phyloP scores from a whole-genome alignment of 1,284 basidiomycete genomes.

The Austroboletus niveus region DNA sequence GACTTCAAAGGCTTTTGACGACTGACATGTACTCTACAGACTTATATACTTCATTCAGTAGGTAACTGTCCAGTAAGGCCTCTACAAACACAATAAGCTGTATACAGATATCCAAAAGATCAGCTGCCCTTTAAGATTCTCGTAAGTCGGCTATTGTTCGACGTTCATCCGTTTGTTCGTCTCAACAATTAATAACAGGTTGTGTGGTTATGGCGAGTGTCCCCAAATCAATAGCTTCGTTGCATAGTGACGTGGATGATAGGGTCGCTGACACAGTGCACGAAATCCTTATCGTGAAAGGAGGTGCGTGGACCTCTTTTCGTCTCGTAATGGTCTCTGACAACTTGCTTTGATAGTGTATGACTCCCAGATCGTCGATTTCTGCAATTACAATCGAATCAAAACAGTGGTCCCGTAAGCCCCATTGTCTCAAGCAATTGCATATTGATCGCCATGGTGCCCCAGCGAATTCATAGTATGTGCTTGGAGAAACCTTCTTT shows the following conservation, averaged over 20 bases:
- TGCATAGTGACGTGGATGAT: neutral
- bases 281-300: constrained; percentile 2
- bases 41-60: constrained; percentile 3
- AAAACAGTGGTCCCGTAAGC: constrained; percentile 2
- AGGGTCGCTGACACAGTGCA: constrained; percentile 2
- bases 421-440: neutral
- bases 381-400: neutral
- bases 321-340: neutral
- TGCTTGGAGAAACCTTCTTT: neutral
- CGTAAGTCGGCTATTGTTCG: neutral
- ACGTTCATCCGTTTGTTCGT: neutral
- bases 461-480: constrained; percentile 7
- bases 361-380: neutral
- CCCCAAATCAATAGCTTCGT: neutral
- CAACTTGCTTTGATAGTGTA: neutral
- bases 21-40: neutral
- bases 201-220: constrained; percentile 1
- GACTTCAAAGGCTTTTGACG: neutral
- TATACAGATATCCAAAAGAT: constrained; percentile 1
- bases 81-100: neutral
- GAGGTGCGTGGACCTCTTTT: neutral
- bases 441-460: neutral
- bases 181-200: neutral
- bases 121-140: neutral
- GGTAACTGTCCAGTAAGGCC: neutral